phyloP scores from a whole-genome alignment of 108 stramenopile genomes.

The Mediolabrus comicus region DNA sequence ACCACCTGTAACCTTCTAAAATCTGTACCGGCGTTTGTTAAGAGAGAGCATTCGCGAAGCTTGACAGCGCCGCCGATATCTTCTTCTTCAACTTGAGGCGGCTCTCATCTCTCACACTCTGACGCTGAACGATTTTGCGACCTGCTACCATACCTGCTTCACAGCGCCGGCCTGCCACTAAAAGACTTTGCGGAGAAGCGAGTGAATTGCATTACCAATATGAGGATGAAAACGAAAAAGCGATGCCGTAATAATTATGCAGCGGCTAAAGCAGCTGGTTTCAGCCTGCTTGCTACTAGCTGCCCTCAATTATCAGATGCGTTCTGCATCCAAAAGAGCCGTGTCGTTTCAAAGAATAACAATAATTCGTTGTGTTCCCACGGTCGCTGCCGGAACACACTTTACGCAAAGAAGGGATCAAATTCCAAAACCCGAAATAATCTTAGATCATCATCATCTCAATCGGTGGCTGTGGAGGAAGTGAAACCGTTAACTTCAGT shows the following conservation, averaged over 20 bases:
- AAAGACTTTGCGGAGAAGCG: too few species aligned
- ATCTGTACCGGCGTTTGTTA: too few species aligned
- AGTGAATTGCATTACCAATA: background rate
- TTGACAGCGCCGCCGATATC: too few species aligned
- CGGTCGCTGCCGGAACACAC: background rate
- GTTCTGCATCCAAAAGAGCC: background rate
- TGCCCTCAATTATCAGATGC: background rate
- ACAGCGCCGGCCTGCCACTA: too few species aligned
- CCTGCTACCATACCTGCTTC: too few species aligned
- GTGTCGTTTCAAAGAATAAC: too few species aligned
- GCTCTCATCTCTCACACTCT: too few species aligned
- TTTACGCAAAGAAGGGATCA: background rate
- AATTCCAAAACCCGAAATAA: background rate
- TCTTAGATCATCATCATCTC: background rate
- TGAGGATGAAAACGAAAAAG: background rate
- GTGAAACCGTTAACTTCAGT: constrained; percentile 35
- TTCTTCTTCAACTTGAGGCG: too few species aligned
- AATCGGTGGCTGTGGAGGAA: constrained; percentile 21
- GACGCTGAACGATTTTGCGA: too few species aligned
- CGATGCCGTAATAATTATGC: background rate
- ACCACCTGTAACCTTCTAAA: too few species aligned
- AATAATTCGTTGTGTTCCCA: too few species aligned
- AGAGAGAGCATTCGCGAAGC: too few species aligned
- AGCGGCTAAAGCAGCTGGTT: background rate
- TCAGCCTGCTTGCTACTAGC: background rate